Base-by-base conservation (phyloP, 2,329 filamentous ascomycete genomes). In the Phyllosticta capitalensis region DNA sequence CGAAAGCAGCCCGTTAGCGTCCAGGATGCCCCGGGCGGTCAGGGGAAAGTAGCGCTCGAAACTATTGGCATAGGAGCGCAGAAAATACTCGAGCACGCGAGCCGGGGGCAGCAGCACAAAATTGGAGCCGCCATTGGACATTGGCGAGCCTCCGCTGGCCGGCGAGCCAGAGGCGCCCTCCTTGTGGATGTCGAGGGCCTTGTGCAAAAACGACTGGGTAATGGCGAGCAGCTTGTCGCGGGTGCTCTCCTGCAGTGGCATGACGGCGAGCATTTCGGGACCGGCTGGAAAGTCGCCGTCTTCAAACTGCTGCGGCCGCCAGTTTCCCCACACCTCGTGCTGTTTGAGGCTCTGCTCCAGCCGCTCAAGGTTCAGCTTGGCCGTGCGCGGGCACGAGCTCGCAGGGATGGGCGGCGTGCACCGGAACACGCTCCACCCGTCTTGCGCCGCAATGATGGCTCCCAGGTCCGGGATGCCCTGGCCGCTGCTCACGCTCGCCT, bases 151-250 rank as follows among this genome's bases (percentile, higher is more conserved):
- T 59, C 77, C 76, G 58, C 71, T 71, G 28, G 70, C 70, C 14
- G 67, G 66, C 51, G 74, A 75, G 57, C 75, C 67, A 24, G 66
- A 70, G 63, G 65, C 69, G 1, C 79, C 78, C 22, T 82, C 78
- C 53, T 81, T 79, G 69, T 88, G 85, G 51, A 86, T 86, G 14
- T 87, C 83, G 2, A 88, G 78, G 1, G 86, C 86, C 66, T 87
- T 88, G 71, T 87, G 83, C 9, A 89, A 74, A 68, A 88, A 88
- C 50, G 78, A 82, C 68, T 88, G 86, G 0, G 85, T 87, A 62
- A 88, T 87, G 54, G 84, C 85, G n/a, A 88, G 78, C 65, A 89
- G 81, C 68, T 84, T 85, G 68, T 89, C 86, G 30, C 86, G 79
- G 2, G 84, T 85, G 52, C 79, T 74, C 59, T 80, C 79, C 52